A percentile compares a stretch with the other conserved stretches of the same genome.
phyloP scores from a whole-genome alignment of 2,329 filamentous ascomycete species.

The Samsoniella hepiali region DNA sequence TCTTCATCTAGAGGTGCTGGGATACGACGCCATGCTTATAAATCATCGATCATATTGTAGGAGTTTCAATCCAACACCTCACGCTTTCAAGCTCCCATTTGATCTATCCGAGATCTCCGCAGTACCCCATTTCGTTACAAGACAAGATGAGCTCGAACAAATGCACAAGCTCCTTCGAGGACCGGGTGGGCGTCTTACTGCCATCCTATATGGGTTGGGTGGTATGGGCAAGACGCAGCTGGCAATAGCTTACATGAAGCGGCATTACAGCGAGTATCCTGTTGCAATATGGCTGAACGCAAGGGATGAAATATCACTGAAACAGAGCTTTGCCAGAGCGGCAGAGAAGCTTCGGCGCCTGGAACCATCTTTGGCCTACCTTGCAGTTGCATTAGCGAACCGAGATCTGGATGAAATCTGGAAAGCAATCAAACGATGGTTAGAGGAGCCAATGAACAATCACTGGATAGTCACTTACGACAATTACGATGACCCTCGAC shows the following conservation, averaged over 20 bases:
- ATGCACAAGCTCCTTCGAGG: constrained; percentile 20
- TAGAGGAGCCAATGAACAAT: constrained; percentile 33
- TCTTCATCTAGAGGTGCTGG: neutral
- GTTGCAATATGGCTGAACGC: constrained; percentile 44
- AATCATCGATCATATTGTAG: neutral
- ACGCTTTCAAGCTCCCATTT: neutral
- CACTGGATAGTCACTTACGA: constrained; percentile 40
- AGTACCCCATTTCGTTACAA: neutral
- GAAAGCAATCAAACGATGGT: too few relatives aligned
- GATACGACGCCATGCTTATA: neutral
- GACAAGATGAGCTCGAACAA: constrained; percentile 20
- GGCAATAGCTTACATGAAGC: constrained; percentile 34
- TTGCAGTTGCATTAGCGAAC: too few relatives aligned
- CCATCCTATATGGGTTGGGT: constrained; percentile 39
- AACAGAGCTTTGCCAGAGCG: constrained; percentile 32
- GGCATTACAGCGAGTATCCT: constrained; percentile 34
- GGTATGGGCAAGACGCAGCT: constrained; percentile 46
- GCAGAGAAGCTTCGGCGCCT: constrained; percentile 30
- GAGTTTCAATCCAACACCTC: neutral
- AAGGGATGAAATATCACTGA: constrained; percentile 35
- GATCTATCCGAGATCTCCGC: neutral
- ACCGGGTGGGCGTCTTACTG: constrained; percentile 20
- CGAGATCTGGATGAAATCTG: too few relatives aligned
- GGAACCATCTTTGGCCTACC: too few relatives aligned
- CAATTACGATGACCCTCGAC: constrained; percentile 42